Conservation (phyloP, 108 stramenopile species). For the Parietichytrium sp. region DNA sequence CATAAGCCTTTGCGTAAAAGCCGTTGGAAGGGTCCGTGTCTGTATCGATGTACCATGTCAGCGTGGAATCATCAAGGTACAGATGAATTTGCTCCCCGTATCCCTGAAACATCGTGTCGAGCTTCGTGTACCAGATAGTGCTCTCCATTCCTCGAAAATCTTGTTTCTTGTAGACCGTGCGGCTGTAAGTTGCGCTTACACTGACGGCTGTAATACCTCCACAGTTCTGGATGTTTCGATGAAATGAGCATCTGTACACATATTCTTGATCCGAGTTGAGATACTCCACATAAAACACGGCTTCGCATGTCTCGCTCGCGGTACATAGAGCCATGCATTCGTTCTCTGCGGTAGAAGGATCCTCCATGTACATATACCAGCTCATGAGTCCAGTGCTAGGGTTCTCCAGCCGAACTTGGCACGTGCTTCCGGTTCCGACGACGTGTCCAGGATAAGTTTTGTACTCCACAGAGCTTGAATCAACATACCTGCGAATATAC, state of each 20-base stretch:
- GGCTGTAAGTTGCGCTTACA: background rate
- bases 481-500: slow-evolving; percentile 7
- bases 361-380: background rate
- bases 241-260: background rate
- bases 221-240: background rate
- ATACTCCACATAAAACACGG: background rate
- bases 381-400: background rate
- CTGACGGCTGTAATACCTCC: background rate
- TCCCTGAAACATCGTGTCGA: background rate
- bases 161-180: background rate
- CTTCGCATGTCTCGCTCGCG: background rate
- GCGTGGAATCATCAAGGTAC: background rate
- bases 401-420: background rate
- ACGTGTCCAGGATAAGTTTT: background rate
- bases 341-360: background rate
- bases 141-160: no score
- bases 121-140: slow-evolving; percentile 4
- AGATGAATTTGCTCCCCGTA: background rate
- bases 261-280: background rate
- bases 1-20: background rate
- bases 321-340: slow-evolving; percentile 7
- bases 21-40: background rate
- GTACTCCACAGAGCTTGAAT: background rate
- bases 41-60: slow-evolving; percentile 28
- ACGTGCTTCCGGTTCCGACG: background rate